Base-by-base conservation (phyloP, 305 asterid species). In the Striga hermonthica region DNA sequence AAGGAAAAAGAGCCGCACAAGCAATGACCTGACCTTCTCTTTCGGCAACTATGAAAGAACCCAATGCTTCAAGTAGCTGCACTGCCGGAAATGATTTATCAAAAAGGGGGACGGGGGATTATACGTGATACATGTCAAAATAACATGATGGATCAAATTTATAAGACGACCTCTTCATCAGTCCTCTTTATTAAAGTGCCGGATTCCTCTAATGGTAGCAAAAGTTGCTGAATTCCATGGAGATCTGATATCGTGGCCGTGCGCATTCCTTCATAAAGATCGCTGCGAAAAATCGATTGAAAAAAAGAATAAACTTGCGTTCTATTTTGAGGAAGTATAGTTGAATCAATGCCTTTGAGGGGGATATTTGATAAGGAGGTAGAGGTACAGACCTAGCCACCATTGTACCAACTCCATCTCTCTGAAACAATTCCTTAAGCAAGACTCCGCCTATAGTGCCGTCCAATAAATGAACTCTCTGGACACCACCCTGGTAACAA, bases 11-110 rank as follows among this genome's bases (percentile, higher is more conserved):
- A 75, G 97, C 97, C 4, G 91, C 84, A 72, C 97, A 85, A 12
- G 96, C 99, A 66, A 86, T 88, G 40, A 93, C 67, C 52, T 93
- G 96, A 65, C 97, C 95, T 70, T 93, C 99, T 82, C 99, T 88
- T 79, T 93, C 99, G 70, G 80, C 85, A 52, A 93, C 96, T 70
- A 82, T 77, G 77, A 84, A 83, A 8, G 77, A 82, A 43, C 82
- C 83, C 79, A 88, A 58, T 43, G 96, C 82, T 71, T 78, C 72
- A 67, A 71, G 82, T 53, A 93, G 83, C 99, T 93, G 72, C 69
- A 77, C 31, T 22, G 31, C 31, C 1, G 31, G 31, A 22, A 22
- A 22, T 22, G 31, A 22, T 22, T 22, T 22, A 73, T 16, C 45
- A 38, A 64, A 14, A 36, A 47, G 56, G 65, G 54, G 5, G 38